Evolutionary conservation across 73 alveolate genomes (phyloP).

Genomic region (Urostyla sp.): DNA sequence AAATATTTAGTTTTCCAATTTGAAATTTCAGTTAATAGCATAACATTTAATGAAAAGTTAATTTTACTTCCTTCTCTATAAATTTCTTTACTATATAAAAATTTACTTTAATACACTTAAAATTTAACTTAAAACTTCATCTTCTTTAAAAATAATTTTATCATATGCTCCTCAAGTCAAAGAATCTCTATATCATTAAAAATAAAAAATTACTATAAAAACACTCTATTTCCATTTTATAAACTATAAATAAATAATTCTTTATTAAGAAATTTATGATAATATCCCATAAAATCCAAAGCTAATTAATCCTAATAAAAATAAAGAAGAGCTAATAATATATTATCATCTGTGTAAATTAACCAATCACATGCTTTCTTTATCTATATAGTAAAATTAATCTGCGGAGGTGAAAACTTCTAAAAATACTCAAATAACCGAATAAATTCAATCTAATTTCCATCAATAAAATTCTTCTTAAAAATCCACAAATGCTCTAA

Average conservation of each 20-base stretch:
- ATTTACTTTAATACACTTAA: conserved; percentile 41
- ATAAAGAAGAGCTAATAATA: conserved; percentile 33
- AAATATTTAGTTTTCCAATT: conserved; percentile 55
- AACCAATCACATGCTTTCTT: conserved; percentile 8
- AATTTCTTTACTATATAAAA: not conserved
- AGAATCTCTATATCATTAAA: conserved; percentile 24
- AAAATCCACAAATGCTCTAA: conserved; percentile 52
- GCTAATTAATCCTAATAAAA: conserved; percentile 32
- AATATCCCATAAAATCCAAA: conserved; percentile 44
- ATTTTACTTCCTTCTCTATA: conserved; percentile 53
- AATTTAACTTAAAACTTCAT: conserved; percentile 23
- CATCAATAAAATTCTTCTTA: conserved; percentile 25
- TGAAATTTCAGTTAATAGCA: conserved; percentile 48
- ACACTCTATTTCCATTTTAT: conserved; percentile 47
- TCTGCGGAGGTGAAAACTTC: too few species aligned
- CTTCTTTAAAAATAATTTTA: conserved; percentile 47
- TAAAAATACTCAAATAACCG: too few species aligned
- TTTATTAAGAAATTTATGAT: conserved; percentile 24
- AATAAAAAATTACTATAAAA: conserved; percentile 9
- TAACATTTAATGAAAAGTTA: conserved; percentile 28
- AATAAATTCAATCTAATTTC: too few species aligned
- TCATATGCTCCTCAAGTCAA: conserved; percentile 50
- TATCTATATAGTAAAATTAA: too few species aligned
- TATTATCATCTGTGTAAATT: conserved; percentile 34
- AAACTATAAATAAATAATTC: conserved; percentile 40